A percentile compares a stretch with the other conserved stretches of the same genome.
phyloP scores from a whole-genome alignment of 306 rosid genomes.

The Macrotyloma uniflorum region DNA sequence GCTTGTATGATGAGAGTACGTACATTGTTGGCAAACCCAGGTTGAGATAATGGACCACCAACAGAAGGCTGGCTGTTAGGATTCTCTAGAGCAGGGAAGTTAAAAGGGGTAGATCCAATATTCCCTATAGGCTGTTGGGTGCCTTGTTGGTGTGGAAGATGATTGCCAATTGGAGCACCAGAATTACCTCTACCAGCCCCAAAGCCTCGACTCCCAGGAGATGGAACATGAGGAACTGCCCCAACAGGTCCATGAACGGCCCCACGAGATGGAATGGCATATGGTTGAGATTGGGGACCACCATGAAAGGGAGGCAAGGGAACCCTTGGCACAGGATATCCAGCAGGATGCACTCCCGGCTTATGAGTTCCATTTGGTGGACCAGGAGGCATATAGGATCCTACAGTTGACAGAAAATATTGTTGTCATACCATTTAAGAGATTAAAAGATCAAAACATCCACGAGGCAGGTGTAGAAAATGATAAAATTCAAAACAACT shows the following conservation, averaged over 20 bases:
- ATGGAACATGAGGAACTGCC: slow-evolving; percentile 97
- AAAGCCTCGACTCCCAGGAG: slow-evolving; percentile 92
- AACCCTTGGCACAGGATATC: slow-evolving; percentile 85
- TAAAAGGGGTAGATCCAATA: slow-evolving; percentile 77
- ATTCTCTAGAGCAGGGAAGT: slow-evolving; percentile 83
- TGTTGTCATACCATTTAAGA: not conserved
- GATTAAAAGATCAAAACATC: slow-evolving; percentile 34
- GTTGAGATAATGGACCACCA: slow-evolving; percentile 95
- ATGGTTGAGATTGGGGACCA: slow-evolving; percentile 97
- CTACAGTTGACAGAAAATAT: slow-evolving; percentile 49
- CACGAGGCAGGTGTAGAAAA: not conserved
- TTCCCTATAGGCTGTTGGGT: slow-evolving; percentile 78
- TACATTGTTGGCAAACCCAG: slow-evolving; percentile 96
- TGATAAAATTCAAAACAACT: slow-evolving; percentile 10
- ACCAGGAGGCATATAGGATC: slow-evolving; percentile 84
- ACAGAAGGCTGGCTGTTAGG: slow-evolving; percentile 97
- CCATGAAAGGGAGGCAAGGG: slow-evolving; percentile 87
- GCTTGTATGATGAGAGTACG: slow-evolving; percentile 13
- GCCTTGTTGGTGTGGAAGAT: slow-evolving; percentile 91
- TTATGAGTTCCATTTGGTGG: slow-evolving; percentile 93
- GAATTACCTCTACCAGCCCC: slow-evolving; percentile 93
- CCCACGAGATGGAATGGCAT: slow-evolving; percentile 97
- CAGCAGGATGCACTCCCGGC: slow-evolving; percentile 90
- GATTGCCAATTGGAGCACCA: slow-evolving; percentile 83
- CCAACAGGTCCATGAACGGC: slow-evolving; percentile 98